Evolutionary conservation across 768 basidiomycete genomes (phyloP).

Genomic region (Gymnopilus dilepis): DNA sequence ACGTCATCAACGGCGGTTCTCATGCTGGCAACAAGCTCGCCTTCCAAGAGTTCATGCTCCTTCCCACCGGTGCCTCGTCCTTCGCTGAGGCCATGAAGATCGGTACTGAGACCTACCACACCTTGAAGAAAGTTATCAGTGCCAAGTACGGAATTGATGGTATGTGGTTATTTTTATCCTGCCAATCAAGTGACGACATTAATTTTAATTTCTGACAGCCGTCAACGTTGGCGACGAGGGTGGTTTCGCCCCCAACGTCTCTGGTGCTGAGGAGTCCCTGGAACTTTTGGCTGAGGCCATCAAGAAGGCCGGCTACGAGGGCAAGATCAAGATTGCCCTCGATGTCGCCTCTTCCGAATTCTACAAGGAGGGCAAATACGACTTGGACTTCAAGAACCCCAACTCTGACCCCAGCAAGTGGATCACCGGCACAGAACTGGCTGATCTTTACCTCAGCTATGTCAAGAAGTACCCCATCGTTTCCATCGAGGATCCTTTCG

Average conservation of each 20-base stretch:
- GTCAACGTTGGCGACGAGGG: conserved; percentile 99
- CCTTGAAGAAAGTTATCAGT: conserved; percentile 98
- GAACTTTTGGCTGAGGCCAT: conserved; percentile 96
- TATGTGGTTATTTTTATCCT: conserved; percentile 36
- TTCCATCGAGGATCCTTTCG: conserved; percentile 97
- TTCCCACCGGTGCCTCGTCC: conserved; percentile 88
- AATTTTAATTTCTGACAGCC: conserved; percentile 52
- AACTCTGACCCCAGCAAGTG: conserved; percentile 98
- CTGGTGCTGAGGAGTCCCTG: conserved; percentile 95
- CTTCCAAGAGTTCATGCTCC: conserved; percentile 99
- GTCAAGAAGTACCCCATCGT: conserved; percentile 95
- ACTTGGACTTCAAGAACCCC: conserved; percentile 99
- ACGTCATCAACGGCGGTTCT: conserved; percentile 99
- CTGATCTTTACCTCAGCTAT: conserved; percentile 86
- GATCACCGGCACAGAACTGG: conserved; percentile 92
- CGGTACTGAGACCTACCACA: conserved; percentile 97
- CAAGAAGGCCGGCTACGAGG: conserved; percentile 97
- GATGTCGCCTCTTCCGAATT: conserved; percentile 99
- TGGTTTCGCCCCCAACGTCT: conserved; percentile 98
- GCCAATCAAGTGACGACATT: conserved; percentile 18
- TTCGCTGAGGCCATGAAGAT: conserved; percentile 99
- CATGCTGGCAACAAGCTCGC: conserved; percentile 99
- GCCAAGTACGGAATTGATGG: conserved; percentile 99
- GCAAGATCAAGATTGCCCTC: conserved; percentile 98
- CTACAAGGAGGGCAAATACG: conserved; percentile 99